phyloP scores from a whole-genome alignment of 345 rosid species.

The Gossypium longicalyx region DNA sequence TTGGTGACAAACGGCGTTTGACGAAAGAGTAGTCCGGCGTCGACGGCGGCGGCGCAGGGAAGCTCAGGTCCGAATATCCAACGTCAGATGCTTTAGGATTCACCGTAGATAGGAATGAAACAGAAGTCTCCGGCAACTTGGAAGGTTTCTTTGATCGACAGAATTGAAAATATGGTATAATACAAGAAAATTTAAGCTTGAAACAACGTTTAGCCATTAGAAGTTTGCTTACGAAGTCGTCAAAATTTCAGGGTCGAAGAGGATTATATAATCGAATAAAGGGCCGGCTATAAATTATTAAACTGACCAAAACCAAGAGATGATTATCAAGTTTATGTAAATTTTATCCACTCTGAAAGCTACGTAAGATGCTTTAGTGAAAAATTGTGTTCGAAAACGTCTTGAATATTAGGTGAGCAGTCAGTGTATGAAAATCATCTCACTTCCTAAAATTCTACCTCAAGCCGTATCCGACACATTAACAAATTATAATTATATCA shows the following conservation, averaged over 20 bases:
- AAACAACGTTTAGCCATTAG: slow-evolving; percentile 29
- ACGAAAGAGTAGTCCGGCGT: slow-evolving; percentile 9
- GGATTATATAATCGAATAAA: not conserved
- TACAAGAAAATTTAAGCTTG: slow-evolving; percentile 38
- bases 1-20: slow-evolving; percentile 5
- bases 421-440: not conserved
- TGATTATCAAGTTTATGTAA: not conserved
- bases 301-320: not conserved
- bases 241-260: not conserved
- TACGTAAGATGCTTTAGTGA: not conserved
- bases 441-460: too few species aligned
- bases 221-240: not conserved
- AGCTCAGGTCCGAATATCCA: not conserved
- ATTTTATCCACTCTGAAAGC: not conserved
- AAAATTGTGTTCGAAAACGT: slow-evolving; percentile 8
- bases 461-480: too few species aligned
- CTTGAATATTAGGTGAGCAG: not conserved
- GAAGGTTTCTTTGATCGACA: slow-evolving; percentile 35
- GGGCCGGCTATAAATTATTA: slow-evolving; percentile 3
- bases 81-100: not conserved
- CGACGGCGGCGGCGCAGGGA: slow-evolving; percentile 6
- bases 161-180: slow-evolving; percentile 33
- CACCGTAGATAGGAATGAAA: not conserved
- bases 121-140: not conserved
- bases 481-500: too few species aligned